Base-by-base conservation (phyloP, 768 basidiomycete genomes). In the Infundibulicybe gibba region DNA sequence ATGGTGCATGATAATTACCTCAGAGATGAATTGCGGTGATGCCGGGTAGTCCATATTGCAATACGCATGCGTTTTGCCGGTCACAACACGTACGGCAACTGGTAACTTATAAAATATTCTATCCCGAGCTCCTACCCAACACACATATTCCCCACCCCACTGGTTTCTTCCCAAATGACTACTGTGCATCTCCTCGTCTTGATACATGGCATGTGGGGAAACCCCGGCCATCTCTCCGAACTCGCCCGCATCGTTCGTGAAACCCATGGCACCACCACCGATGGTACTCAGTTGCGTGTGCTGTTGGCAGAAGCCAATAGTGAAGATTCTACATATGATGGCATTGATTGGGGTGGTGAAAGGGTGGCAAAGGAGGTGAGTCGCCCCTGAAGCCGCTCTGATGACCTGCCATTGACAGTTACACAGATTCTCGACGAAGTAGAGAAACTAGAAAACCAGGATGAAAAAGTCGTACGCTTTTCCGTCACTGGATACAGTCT, bases 161-260 rank as follows among this genome's bases (percentile, higher is more conserved):
- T n/a, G n/a, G 14, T 34, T 40, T 38, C 34, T 52, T 8, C 40
- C 15, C 9, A 49, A 32, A 69, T 69, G 68, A 35, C 59, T 17
- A 45, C 61, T 14, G 54, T 71, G 10, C 76, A 78, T 48, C 68
- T 78, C n/a, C 63, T 78, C 5, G 72, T 77, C 17, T 67, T 81
- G 16, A 69, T 78, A 15, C 77, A 78, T 56, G 79, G 91, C 33
- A 90, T 94, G 82, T 93, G 90, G 91, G 91, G 90, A 0, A 76
- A 81, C 54, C 81, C 87, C 1, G 50, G 49, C 32, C 83, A 93
- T 61, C 70, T 93, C 8, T 68, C 73, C 0, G 79, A 84, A 52
- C 68, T 83, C 58, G 65, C 67, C 16, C 69, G 80, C 34, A 70
- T 81, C 14, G 72, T 79, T 6, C 61, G 60, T 16, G 75, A 83